phyloP scores from a whole-genome alignment of 1,284 basidiomycete genomes.

The Cryptococcus jaspeensis region DNA sequence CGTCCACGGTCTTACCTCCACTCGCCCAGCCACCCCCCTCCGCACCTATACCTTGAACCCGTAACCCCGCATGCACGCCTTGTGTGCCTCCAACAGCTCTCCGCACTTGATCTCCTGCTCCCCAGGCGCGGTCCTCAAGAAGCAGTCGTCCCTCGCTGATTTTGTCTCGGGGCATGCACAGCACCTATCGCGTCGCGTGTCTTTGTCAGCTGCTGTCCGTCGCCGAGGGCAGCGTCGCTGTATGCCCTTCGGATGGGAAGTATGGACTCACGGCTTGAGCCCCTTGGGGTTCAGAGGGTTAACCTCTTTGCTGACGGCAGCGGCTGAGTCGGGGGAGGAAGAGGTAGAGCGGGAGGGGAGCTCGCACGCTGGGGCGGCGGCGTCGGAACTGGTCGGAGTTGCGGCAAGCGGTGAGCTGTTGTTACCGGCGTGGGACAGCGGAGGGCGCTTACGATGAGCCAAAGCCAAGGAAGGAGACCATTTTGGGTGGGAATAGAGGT shows the following conservation, averaged over 20 bases:
- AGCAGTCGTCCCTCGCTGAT: slow-evolving; percentile 85
- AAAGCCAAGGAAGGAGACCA: slow-evolving; percentile 25
- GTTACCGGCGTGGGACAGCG: not conserved
- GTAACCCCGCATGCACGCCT: slow-evolving; percentile 83
- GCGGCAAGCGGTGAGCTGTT: not conserved
- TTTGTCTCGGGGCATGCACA: slow-evolving; percentile 97
- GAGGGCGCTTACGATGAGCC: slow-evolving; percentile 16
- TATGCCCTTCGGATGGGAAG: not conserved
- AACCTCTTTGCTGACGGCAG: slow-evolving; percentile 22
- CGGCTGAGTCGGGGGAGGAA: not conserved
- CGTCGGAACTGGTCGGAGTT: not conserved
- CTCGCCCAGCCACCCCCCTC: not conserved
- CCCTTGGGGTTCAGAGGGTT: slow-evolving; percentile 87
- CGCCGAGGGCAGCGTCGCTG: not conserved
- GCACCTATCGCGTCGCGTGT: slow-evolving; percentile 57
- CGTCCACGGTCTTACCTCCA: not conserved
- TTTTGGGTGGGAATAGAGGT: slow-evolving; percentile 3
- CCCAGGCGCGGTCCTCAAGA: slow-evolving; percentile 69
- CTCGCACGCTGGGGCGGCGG: not conserved
- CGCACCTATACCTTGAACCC: slow-evolving; percentile 73
- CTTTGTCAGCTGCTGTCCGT: not conserved
- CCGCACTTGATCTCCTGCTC: slow-evolving; percentile 75
- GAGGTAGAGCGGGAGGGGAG: not conserved
- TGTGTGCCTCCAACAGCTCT: slow-evolving; percentile 73
- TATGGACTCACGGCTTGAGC: slow-evolving; percentile 74